Base-by-base conservation (phyloP, 345 rosid species). In the Linum trigynum region DNA sequence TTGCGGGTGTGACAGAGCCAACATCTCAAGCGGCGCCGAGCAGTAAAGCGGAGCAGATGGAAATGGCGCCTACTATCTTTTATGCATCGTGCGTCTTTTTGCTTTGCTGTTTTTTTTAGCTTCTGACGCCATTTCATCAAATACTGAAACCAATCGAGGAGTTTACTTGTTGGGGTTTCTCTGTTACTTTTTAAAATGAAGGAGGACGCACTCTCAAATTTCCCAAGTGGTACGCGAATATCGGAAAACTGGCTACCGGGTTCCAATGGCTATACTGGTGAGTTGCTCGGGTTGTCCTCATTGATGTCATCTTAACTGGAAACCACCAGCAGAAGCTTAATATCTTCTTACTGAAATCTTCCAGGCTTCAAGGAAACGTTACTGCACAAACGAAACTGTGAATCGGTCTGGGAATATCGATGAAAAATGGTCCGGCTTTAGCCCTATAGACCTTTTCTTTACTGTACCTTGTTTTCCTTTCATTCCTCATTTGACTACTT, bases 151-250 rank as follows among this genome's bases (percentile, higher is more conserved):
- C 17, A 32, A 23, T 23, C 14, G 17, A 51, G 42, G 69, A 38
- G 40, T 15, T 55, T 39, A 39, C 36, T 16, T n/a, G 57, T 56
- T 23, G 32, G 32, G 32, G 1, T 36, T 77, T 66, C 11, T 48
- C 9, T 48, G 14, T 43, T 45, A 66, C 53, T 70, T 37, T 62
- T 72, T 23, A 23, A 48, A 8, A 62, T 59, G 57, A 39, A 92
- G 98, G 90, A 88, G 98, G 81, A 92, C 97, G 3, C 98, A 92
- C 75, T 84, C 97, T 59, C 97, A 92, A 78, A 82, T 92, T 72
- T 82, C 97, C 43, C 98, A 92, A 81, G 91, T 86, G 67, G 78
- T 92, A 59, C 85, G 84, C 38, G 98, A 92, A 72, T 92, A 86
- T 70, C 70, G 78, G 72, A 92, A 92, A 76, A 90, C 98, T 77